Evolutionary conservation across 2,329 filamentous ascomycete genomes (phyloP).

Genomic region (Ophiostoma pallidulum): DNA sequence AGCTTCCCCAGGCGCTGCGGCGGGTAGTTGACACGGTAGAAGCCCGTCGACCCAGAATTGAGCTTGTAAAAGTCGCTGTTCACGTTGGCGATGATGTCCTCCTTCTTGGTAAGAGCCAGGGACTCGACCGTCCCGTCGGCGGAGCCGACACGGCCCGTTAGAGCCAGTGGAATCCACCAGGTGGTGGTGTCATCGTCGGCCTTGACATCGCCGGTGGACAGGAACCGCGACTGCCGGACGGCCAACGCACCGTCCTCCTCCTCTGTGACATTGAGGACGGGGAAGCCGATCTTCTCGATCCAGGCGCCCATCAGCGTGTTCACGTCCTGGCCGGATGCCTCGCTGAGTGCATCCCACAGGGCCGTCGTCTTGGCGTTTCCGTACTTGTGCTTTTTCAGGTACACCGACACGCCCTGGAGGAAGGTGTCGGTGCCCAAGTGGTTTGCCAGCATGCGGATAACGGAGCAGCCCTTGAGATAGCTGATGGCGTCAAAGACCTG

Average conservation of each 20-base stretch:
- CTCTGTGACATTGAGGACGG: slow-evolving; percentile 77
- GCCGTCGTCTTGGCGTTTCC: slow-evolving; percentile 85
- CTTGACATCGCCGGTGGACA: slow-evolving; percentile 84
- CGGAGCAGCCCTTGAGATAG: slow-evolving; percentile 92
- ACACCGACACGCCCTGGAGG: slow-evolving; percentile 79
- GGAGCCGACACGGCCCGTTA: slow-evolving; percentile 64
- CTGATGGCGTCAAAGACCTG: slow-evolving; percentile 97
- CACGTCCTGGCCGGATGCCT: slow-evolving; percentile 82
- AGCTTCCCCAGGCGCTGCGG: slow-evolving; percentile 73
- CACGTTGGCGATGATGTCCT: slow-evolving; percentile 65
- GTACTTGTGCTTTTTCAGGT: slow-evolving; percentile 81
- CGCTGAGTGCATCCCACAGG: slow-evolving; percentile 78
- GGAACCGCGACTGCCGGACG: slow-evolving; percentile 78
- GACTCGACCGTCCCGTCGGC: slow-evolving; percentile 44
- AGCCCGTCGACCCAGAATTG: slow-evolving; percentile 81
- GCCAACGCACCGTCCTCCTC: slow-evolving; percentile 65
- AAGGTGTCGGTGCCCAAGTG: slow-evolving; percentile 84
- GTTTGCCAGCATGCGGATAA: slow-evolving; percentile 90
- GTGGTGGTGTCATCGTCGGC: slow-evolving; percentile 81
- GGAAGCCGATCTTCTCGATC: slow-evolving; percentile 94
- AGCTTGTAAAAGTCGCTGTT: slow-evolving; percentile 84
- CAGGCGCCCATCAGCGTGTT: slow-evolving; percentile 82
- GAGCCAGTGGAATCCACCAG: slow-evolving; percentile 90
- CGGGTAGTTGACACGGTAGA: slow-evolving; percentile 88
- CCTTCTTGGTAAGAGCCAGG: slow-evolving; percentile 63